These are phyloP conservation scores for Gastrolobium villosum DNA, from an alignment of 306 rosid species.

Conservation along the genomic window DNA sequence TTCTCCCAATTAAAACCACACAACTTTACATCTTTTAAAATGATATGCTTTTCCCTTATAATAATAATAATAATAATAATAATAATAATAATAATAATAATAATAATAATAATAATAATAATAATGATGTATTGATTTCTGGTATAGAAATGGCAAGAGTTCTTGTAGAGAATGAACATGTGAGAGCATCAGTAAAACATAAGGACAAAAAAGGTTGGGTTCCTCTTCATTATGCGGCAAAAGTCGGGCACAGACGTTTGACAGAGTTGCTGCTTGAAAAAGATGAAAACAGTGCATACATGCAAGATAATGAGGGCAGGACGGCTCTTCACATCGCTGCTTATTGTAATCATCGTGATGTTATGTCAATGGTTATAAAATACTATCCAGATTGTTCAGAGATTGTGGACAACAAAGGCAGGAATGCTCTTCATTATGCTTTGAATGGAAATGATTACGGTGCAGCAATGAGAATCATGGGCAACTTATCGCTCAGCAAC, in stretches of 20 bases:
- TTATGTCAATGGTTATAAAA: not conserved
- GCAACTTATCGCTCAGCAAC: not conserved
- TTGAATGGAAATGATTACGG: rapidly evolving
- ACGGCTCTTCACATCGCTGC: constrained; percentile 22
- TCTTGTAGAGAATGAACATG: not conserved
- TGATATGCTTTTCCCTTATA: no score
- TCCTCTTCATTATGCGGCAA: constrained; percentile 3
- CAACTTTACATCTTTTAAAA: no score
- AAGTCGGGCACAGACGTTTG: not conserved
- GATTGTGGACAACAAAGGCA: not conserved
- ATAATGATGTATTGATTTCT: not conserved
- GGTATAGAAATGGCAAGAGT: not conserved
- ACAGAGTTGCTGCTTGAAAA: not conserved
- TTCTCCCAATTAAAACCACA: no score
- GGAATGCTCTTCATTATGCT: not conserved
- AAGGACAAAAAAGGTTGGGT: not conserved
- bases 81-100: no score
- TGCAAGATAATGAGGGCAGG: not conserved
- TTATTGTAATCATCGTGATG: not conserved
- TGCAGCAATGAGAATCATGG: rapidly evolving
- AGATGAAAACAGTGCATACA: not conserved
- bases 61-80: no score
- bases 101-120: no score
- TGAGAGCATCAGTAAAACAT: not conserved
- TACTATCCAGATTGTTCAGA: constrained; percentile 19